Conservation (phyloP, 192 early-diverging fungal species). For the Umbelopsis ramanniana region DNA sequence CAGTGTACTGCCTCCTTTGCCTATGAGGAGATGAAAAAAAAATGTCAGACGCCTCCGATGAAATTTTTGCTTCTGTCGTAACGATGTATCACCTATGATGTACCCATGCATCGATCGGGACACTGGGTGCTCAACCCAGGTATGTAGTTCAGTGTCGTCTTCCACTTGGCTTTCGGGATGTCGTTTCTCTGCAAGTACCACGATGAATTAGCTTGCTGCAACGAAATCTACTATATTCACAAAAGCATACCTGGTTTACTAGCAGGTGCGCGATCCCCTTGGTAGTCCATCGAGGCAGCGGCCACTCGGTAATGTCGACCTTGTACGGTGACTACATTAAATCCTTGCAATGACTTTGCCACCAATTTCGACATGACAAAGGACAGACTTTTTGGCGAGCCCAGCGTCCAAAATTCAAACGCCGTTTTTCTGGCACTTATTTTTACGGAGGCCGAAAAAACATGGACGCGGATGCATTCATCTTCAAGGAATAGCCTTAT, state of each 20-base stretch:
- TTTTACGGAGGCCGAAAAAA: not conserved
- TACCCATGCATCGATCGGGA: constrained; percentile 14
- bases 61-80: not conserved
- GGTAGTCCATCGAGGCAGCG: constrained; percentile 17
- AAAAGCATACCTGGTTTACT: constrained; percentile 4
- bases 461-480: not conserved
- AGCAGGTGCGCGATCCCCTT: not conserved
- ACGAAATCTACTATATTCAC: not conserved
- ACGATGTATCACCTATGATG: not conserved
- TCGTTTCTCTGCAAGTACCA: constrained; percentile 15
- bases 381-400: not conserved
- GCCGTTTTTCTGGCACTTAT: not conserved
- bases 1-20: constrained; percentile 35
- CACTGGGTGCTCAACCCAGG: constrained; percentile 6
- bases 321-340: constrained; percentile 31
- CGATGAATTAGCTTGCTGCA: not conserved
- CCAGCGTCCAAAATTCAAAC: not conserved
- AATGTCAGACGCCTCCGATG: too few relatives aligned
- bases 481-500: not conserved
- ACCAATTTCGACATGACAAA: constrained; percentile 7
- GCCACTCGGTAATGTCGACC: constrained; percentile 28
- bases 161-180: constrained; percentile 20
- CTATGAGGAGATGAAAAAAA: not conserved
- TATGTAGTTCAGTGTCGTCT: constrained; percentile 8
- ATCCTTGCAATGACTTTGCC: constrained; percentile 29